These are phyloP conservation scores for Annulohypoxylon bovei DNA, from an alignment of 495 filamentous ascomycete species.

Conservation along the genomic window DNA sequence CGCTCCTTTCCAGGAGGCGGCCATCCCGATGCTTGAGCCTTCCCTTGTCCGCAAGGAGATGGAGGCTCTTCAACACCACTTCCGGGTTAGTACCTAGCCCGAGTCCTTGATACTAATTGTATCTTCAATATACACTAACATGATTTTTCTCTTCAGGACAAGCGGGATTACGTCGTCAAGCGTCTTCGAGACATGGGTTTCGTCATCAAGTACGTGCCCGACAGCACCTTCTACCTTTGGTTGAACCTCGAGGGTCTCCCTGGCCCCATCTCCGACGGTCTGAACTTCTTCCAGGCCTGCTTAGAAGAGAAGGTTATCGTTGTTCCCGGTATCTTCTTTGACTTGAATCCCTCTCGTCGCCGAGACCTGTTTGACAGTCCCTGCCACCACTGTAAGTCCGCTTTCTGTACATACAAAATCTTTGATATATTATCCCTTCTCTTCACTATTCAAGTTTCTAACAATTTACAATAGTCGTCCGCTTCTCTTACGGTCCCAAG, in stretches of 20 bases:
- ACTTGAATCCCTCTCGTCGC: slow-evolving; percentile 89
- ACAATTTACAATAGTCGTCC: slow-evolving; percentile 63
- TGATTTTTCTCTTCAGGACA: slow-evolving; percentile 55
- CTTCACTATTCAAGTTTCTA: slow-evolving; percentile 5
- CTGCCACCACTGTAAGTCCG: slow-evolving; percentile 78
- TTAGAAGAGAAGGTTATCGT: slow-evolving; percentile 93
- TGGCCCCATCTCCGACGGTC: slow-evolving; percentile 82
- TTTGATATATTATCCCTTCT: background rate
- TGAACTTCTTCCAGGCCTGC: slow-evolving; percentile 97
- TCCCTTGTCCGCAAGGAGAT: slow-evolving; percentile 83
- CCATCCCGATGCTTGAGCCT: slow-evolving; percentile 90
- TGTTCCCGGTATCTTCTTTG: slow-evolving; percentile 91
- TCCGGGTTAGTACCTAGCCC: slow-evolving; percentile 66
- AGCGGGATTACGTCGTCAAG: slow-evolving; percentile 86
- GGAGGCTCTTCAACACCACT: slow-evolving; percentile 86
- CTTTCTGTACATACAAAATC: background rate
- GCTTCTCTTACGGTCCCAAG: slow-evolving; percentile 88
- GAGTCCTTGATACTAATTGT: background rate
- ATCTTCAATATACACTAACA: slow-evolving; percentile 3
- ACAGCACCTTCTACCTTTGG: slow-evolving; percentile 92
- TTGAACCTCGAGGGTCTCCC: slow-evolving; percentile 68
- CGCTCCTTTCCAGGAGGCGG: slow-evolving; percentile 94
- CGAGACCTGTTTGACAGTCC: slow-evolving; percentile 93
- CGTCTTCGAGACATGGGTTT: slow-evolving; percentile 87
- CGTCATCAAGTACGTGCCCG: slow-evolving; percentile 76